Conservation (phyloP, 2,329 filamentous ascomycete genomes). For the Trichophyton equinum region DNA sequence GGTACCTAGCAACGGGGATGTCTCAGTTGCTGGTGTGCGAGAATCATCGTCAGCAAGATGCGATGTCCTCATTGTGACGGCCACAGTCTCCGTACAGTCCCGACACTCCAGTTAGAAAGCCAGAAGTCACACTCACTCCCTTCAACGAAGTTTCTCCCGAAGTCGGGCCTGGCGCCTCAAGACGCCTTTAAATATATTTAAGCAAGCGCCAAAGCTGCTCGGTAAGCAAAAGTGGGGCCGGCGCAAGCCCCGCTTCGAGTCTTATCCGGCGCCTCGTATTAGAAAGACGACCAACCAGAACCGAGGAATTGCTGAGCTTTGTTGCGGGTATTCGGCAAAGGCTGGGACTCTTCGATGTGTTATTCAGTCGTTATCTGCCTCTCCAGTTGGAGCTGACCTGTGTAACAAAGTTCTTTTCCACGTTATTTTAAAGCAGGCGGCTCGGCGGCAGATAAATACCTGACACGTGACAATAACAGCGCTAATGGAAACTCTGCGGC, state of each 20-base stretch:
- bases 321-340: too few species aligned
- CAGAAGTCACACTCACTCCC: neutral
- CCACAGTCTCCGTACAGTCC: neutral
- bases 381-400: neutral
- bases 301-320: too few species aligned
- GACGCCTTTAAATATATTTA: neutral
- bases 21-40: slow-evolving; percentile 24
- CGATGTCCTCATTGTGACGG: slow-evolving; percentile 6
- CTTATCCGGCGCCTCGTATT: neutral
- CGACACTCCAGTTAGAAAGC: neutral
- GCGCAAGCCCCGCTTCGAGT: neutral
- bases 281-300: neutral
- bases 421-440: neutral
- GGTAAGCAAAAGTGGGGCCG: slow-evolving; percentile 1
- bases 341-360: neutral
- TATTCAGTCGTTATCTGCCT: neutral
- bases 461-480: neutral
- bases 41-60: neutral
- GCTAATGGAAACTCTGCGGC: neutral
- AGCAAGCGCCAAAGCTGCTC: neutral
- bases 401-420: neutral
- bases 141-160: neutral
- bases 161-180: neutral
- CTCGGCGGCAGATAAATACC: neutral
- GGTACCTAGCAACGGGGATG: slow-evolving; percentile 34